Base-by-base conservation (phyloP, 306 rosid genomes). In the Corylus avellana region DNA sequence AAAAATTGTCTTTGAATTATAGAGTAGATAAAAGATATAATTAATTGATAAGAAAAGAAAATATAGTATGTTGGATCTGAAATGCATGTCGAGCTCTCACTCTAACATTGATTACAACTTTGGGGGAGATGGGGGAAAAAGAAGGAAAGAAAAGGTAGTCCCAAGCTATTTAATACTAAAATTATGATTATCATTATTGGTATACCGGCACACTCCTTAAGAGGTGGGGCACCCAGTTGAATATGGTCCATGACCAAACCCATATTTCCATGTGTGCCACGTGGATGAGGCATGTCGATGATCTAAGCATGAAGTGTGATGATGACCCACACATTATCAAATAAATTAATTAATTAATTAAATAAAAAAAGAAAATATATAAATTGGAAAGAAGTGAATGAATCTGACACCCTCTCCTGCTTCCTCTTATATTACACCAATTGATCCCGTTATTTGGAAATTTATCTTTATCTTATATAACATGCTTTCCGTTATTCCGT, bases 241-340 rank as follows among this genome's bases (percentile, higher is more conserved):
- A 85, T 85, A 39, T 89, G 93, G 89, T 73, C 86, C 80, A 75
- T 78, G 62, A 80, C 93, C 92, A 73, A 88, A 90, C 87, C 88
- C 85, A 82, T 63, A 79, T 69, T 78, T 75, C 76, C 80, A 25
- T 75, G 55, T 74, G 72, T 83, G 97, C 88, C 89, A 91, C 94
- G 96, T 92, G 90, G 83, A 84, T 73, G 58, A 79, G 74, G 77
- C 78, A 78, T 87, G 48, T 85, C 59, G 82, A 78, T 92, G 98
- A 91, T 77, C 74, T 91, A 91, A 94, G 94, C 98, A 89, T 94
- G 98, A 94, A 86, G 97, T 94, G 82, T 87, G 88, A 85, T 92
- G 88, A 88, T 90, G 90, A 78, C 86, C 86, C 87, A 76, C 87
- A 76, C 81, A 51, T 68, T 83, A 66, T 68, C n/a, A 47, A 37